Conservation (phyloP, 2,329 filamentous ascomycete species). For the Nothopassalora personata region DNA sequence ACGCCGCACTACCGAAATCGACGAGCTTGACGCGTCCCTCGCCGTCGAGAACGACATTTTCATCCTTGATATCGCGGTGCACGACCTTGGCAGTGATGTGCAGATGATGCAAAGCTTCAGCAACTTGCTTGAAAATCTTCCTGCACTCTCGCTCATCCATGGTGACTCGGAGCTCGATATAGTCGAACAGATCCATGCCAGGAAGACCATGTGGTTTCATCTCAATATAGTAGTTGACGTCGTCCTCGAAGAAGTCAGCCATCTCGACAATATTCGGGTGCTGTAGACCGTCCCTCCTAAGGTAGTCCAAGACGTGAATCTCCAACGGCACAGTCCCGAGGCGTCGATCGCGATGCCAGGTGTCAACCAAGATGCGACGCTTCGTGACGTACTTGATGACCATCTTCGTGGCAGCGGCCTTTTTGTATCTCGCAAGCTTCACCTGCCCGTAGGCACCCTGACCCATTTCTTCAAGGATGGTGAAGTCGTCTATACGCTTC, state of each 20-base stretch:
- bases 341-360: conserved; percentile 90
- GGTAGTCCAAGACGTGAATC: conserved; percentile 92
- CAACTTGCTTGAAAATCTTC: conserved; percentile 93
- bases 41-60: conserved; percentile 93
- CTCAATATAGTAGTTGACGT: conserved; percentile 96
- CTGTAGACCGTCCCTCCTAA: conserved; percentile 64
- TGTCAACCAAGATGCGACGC: conserved; percentile 91
- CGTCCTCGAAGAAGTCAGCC: conserved; percentile 68
- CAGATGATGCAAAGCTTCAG: conserved; percentile 80
- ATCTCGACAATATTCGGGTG: conserved; percentile 65
- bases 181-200: conserved; percentile 98
- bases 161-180: conserved; percentile 90
- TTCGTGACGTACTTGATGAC: conserved; percentile 98
- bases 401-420: conserved; percentile 65
- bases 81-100: conserved; percentile 89
- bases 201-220: conserved; percentile 93
- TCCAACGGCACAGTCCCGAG: conserved; percentile 93
- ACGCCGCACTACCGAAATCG: conserved; percentile 95
- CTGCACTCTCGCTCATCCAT: conserved; percentile 94
- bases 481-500: conserved; percentile 83
- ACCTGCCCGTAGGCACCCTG: conserved; percentile 97
- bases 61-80: conserved; percentile 97
- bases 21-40: conserved; percentile 95
- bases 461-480: conserved; percentile 95
- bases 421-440: conserved; percentile 84